A percentile compares a stretch with the other conserved stretches of the same genome.
Evolutionary conservation across 2,329 filamentous ascomycete species (phyloP).

Genomic region (Cladosporium sp.): DNA sequence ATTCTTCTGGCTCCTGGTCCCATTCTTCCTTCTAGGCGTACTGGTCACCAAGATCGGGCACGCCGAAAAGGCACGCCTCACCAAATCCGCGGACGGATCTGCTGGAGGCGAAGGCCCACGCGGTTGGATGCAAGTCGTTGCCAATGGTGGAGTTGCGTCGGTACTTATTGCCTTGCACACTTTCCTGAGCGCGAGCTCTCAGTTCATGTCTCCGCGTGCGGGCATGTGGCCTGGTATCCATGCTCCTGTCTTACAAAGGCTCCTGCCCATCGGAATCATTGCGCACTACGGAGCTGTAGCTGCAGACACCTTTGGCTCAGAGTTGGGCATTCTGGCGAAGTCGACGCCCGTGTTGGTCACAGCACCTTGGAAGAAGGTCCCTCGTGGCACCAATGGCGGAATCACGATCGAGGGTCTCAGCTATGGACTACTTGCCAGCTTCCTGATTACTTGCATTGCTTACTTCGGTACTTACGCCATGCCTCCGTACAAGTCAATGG

Average conservation of each 20-base stretch:
- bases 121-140: slow-evolving; percentile 84
- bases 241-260: slow-evolving; percentile 41
- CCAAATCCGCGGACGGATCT: slow-evolving; percentile 71
- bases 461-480: slow-evolving; percentile 43
- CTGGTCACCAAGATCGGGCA: slow-evolving; percentile 89
- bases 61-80: slow-evolving; percentile 77
- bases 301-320: slow-evolving; percentile 91
- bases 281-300: slow-evolving; percentile 80
- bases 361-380: slow-evolving; percentile 75
- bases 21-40: slow-evolving; percentile 87
- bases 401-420: slow-evolving; percentile 73
- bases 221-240: slow-evolving; percentile 38
- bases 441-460: slow-evolving; percentile 67
- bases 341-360: slow-evolving; percentile 81
- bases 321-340: slow-evolving; percentile 85
- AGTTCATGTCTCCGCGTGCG: slow-evolving; percentile 35
- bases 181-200: slow-evolving; percentile 40
- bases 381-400: slow-evolving; percentile 90
- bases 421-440: slow-evolving; percentile 37
- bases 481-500: slow-evolving; percentile 24
- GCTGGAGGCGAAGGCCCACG: slow-evolving; percentile 78
- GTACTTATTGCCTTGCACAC: slow-evolving; percentile 58
- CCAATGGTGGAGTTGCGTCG: slow-evolving; percentile 80
- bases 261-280: slow-evolving; percentile 51
- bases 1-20: slow-evolving; percentile 79